phyloP scores from a whole-genome alignment of 768 basidiomycete species.

The Phaeotremella skinneri region DNA sequence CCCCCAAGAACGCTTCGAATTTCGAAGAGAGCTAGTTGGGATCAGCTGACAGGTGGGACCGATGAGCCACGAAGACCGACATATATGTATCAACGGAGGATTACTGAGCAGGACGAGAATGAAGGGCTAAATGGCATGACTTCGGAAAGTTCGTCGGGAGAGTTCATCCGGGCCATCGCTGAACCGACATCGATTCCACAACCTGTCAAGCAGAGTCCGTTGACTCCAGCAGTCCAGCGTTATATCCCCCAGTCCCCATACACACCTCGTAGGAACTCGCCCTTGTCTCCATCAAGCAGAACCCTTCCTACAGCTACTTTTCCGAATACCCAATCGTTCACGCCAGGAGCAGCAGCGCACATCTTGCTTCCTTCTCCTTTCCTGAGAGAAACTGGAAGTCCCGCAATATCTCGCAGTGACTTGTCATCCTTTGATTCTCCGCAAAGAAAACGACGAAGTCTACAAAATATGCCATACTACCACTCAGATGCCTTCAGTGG shows the following conservation, averaged over 20 bases:
- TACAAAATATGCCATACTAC: constrained; percentile 44
- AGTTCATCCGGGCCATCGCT: not conserved
- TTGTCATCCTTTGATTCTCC: too few species aligned
- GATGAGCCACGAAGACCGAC: constrained; percentile 6
- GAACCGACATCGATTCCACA: not conserved
- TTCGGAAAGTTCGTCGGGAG: not conserved
- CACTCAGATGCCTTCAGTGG: constrained; percentile 11
- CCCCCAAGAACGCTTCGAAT: constrained; percentile 36
- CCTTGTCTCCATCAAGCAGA: not conserved
- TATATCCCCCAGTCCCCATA: not conserved
- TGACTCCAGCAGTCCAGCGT: too few species aligned
- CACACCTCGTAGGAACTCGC: not conserved
- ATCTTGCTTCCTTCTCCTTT: not conserved
- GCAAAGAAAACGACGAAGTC: constrained; percentile 31
- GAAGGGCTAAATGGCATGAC: constrained; percentile 8
- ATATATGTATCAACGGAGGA: constrained; percentile 29
- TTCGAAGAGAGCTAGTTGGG: constrained; percentile 8
- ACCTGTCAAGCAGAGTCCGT: not conserved
- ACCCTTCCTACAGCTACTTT: too few species aligned
- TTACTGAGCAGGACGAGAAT: constrained; percentile 39
- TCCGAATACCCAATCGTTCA: too few species aligned
- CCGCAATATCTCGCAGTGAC: too few species aligned
- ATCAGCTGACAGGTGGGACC: not conserved
- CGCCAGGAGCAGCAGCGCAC: not conserved
- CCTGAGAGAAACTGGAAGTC: too few species aligned